Evolutionary conservation across 148 eudicot species (phyloP).

Genomic region (Polygonum aviculare): DNA sequence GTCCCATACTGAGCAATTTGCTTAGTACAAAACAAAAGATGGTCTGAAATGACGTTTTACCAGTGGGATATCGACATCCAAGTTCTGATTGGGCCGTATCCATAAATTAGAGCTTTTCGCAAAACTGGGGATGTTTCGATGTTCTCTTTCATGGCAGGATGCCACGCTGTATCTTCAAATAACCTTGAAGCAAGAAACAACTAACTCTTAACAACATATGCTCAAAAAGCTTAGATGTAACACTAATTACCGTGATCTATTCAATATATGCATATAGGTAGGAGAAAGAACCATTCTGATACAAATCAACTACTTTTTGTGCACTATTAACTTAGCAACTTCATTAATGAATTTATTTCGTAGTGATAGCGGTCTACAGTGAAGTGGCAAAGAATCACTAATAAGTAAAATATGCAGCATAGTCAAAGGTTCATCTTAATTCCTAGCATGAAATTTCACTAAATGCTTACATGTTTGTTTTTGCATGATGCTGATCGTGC

Average conservation of each 20-base stretch:
- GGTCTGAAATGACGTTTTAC: slow-evolving; percentile 25
- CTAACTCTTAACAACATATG: neutral
- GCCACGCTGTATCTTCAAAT: slow-evolving; percentile 89
- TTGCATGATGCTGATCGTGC: slow-evolving; percentile 92
- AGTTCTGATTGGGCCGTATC: slow-evolving; percentile 81
- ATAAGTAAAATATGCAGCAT: neutral
- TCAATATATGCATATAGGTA: neutral
- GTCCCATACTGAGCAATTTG: neutral
- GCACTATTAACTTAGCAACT: neutral
- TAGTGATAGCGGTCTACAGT: neutral
- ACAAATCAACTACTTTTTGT: neutral
- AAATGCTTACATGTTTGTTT: slow-evolving; percentile 74
- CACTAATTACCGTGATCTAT: neutral
- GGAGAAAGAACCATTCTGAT: neutral
- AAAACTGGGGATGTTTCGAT: slow-evolving; percentile 42
- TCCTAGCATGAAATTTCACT: neutral
- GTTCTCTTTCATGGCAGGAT: slow-evolving; percentile 53
- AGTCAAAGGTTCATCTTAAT: neutral
- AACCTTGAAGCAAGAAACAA: slow-evolving; percentile 35
- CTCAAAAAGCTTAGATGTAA: neutral
- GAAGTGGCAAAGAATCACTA: neutral
- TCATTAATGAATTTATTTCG: neutral
- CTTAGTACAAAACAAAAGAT: neutral
- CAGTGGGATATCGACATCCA: slow-evolving; percentile 93
- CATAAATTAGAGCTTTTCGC: slow-evolving; percentile 65